These are phyloP conservation scores for Fomitiporia mediterranea DNA, from an alignment of 1,284 basidiomycete genomes.

Conservation along the genomic window DNA sequence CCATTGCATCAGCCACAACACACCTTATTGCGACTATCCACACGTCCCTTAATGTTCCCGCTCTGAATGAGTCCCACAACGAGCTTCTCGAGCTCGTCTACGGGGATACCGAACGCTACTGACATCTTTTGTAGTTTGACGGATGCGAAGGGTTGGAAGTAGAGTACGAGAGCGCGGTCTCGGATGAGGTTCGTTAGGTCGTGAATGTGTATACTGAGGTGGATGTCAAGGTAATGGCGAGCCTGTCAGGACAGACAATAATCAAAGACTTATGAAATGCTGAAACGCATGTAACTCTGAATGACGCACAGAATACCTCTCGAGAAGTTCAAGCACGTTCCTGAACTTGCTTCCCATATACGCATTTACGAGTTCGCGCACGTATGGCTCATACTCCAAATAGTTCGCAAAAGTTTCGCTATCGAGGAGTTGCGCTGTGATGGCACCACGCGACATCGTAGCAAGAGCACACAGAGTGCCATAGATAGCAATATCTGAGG, in stretches of 20 bases:
- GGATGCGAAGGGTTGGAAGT: slow-evolving; percentile 80
- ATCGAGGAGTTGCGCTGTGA: slow-evolving; percentile 66
- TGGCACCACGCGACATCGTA: slow-evolving; percentile 61
- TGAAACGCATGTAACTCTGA: neutral
- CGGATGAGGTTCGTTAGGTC: slow-evolving; percentile 59
- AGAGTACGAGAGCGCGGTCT: slow-evolving; percentile 72
- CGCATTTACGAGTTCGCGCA: slow-evolving; percentile 76
- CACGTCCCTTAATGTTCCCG: slow-evolving; percentile 70
- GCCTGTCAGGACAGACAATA: slow-evolving; percentile 41
- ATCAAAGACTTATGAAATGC: neutral
- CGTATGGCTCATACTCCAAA: slow-evolving; percentile 81
- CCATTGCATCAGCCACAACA: neutral
- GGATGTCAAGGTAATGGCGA: slow-evolving; percentile 71
- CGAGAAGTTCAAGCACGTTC: slow-evolving; percentile 67
- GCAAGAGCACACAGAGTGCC: slow-evolving; percentile 78
- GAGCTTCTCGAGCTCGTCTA: slow-evolving; percentile 62
- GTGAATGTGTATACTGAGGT: slow-evolving; percentile 62
- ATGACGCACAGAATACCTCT: slow-evolving; percentile 60
- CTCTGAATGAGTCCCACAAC: slow-evolving; percentile 71
- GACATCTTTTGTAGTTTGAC: slow-evolving; percentile 80
- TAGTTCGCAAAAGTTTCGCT: slow-evolving; percentile 69
- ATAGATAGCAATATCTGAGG: slow-evolving; percentile 80
- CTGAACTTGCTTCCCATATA: slow-evolving; percentile 84
- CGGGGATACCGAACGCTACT: slow-evolving; percentile 74
- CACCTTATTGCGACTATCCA: slow-evolving; percentile 80